phyloP scores from a whole-genome alignment of 768 basidiomycete genomes.

The Cantharellus cinnabarinus region DNA sequence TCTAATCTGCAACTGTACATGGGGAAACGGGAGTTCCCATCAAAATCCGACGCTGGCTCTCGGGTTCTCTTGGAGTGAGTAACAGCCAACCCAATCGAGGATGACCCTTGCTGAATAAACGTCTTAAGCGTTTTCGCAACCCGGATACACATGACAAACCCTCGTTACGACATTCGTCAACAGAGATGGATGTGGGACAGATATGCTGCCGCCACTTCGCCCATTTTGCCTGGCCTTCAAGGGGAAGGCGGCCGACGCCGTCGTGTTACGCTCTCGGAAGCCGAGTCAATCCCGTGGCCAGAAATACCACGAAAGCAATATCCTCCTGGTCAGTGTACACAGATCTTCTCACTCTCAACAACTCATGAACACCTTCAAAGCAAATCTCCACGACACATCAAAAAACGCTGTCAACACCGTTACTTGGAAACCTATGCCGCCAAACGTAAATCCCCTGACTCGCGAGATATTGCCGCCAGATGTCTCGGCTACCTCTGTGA shows the following conservation, averaged over 20 bases:
- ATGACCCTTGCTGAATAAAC: too few species aligned
- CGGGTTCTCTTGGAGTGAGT: neutral
- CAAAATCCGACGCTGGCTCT: neutral
- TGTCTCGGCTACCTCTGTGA: slow-evolving; percentile 14
- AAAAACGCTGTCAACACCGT: neutral
- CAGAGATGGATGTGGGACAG: slow-evolving; percentile 49
- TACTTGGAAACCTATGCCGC: neutral
- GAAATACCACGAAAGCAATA: slow-evolving; percentile 10
- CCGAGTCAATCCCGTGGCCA: slow-evolving; percentile 51
- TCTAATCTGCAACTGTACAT: slow-evolving; percentile 63
- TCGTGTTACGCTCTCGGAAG: slow-evolving; percentile 10
- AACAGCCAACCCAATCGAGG: neutral
- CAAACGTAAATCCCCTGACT: neutral
- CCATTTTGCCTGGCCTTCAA: slow-evolving; percentile 13
- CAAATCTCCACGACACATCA: slow-evolving; percentile 29
- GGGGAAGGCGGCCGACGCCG: slow-evolving; percentile 24
- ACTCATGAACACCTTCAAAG: neutral
- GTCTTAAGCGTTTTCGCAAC: slow-evolving; percentile 50
- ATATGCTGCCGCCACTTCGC: slow-evolving; percentile 43
- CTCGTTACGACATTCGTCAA: slow-evolving; percentile 14
- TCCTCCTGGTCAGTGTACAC: slow-evolving; percentile 7
- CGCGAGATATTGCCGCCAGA: slow-evolving; percentile 6
- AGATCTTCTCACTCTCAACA: neutral
- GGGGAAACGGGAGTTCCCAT: slow-evolving; percentile 39
- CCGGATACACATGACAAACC: slow-evolving; percentile 39